Percentiles rank a stretch among this genome's conserved stretches.
phyloP scores from a whole-genome alignment of 257 asterid genomes.

The Gardenia jasminoides region DNA sequence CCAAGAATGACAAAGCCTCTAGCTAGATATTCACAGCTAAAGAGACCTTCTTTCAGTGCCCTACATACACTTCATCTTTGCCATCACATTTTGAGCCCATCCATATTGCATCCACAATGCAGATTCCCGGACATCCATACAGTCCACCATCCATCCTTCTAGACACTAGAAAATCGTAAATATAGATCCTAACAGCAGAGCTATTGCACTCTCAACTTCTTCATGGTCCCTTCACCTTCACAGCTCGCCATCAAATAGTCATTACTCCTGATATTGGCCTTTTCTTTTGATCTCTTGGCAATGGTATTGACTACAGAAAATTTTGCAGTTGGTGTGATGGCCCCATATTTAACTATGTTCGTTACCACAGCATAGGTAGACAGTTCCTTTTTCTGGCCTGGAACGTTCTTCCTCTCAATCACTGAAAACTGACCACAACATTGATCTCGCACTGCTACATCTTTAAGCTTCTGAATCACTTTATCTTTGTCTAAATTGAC shows the following conservation, averaged over 20 bases:
- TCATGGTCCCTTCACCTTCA: conserved; percentile 13
- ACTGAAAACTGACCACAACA: conserved; percentile 24
- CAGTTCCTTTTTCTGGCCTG: conserved; percentile 20
- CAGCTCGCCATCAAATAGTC: neutral
- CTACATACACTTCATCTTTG: too few relatives aligned
- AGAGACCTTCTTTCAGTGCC: neutral
- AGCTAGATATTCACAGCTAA: neutral
- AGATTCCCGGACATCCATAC: neutral
- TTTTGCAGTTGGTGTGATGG: conserved; percentile 6
- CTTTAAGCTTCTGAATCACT: conserved; percentile 20
- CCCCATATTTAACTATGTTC: conserved; percentile 19
- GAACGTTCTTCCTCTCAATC: conserved; percentile 19
- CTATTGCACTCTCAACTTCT: conserved; percentile 25
- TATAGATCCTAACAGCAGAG: neutral
- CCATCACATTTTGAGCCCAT: neutral
- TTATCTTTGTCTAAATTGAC: conserved; percentile 14
- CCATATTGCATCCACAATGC: neutral
- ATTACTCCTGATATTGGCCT: conserved; percentile 8
- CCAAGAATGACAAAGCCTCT: neutral
- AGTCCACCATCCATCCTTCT: neutral
- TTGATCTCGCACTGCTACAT: conserved; percentile 12
- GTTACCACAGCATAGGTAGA: conserved; percentile 25
- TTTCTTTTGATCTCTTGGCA: conserved; percentile 1
- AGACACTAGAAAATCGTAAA: neutral
- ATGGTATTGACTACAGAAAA: neutral